phyloP scores from a whole-genome alignment of 2,329 filamentous ascomycete genomes.

The Penicillium sumatraense region DNA sequence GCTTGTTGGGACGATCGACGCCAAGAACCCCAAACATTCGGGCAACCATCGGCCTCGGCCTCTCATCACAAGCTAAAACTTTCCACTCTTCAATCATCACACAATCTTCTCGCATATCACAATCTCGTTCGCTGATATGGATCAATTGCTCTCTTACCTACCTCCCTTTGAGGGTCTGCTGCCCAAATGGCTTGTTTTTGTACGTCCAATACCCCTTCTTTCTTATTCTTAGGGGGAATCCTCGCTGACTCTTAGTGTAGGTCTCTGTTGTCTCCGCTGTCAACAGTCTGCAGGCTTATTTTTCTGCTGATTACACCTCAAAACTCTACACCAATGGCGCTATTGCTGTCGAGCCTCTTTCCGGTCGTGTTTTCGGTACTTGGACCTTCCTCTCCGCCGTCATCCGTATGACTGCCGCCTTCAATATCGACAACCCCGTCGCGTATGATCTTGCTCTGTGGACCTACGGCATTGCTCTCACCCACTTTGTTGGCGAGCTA shows the following conservation, averaged over 20 bases:
- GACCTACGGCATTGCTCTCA: conserved; percentile 78
- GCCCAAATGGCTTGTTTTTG: conserved; percentile 69
- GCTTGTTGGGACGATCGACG: conserved; percentile 29
- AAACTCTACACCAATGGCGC: conserved; percentile 72
- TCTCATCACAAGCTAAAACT: conserved; percentile 6
- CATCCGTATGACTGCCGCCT: conserved; percentile 81
- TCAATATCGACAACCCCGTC: conserved; percentile 72
- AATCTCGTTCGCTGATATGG: no score
- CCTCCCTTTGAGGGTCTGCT: conserved; percentile 56
- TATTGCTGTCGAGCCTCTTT: conserved; percentile 70
- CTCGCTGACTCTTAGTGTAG: conserved; percentile 40
- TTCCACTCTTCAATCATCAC: not conserved
- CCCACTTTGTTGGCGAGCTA: conserved; percentile 79
- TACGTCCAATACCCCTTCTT: conserved; percentile 40
- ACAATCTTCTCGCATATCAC: not conserved
- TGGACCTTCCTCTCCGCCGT: conserved; percentile 82
- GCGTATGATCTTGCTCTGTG: conserved; percentile 81
- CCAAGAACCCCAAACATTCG: conserved; percentile 26
- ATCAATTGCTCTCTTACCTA: conserved; percentile 34
- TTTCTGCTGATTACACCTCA: conserved; percentile 78
- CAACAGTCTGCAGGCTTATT: conserved; percentile 85
- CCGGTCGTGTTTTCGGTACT: conserved; percentile 80
- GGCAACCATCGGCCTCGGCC: conserved; percentile 17
- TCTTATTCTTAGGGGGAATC: not conserved
- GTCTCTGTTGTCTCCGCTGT: conserved; percentile 79